Conservation (phyloP, 352 stramenopile species). For the Pythium coloratum region DNA sequence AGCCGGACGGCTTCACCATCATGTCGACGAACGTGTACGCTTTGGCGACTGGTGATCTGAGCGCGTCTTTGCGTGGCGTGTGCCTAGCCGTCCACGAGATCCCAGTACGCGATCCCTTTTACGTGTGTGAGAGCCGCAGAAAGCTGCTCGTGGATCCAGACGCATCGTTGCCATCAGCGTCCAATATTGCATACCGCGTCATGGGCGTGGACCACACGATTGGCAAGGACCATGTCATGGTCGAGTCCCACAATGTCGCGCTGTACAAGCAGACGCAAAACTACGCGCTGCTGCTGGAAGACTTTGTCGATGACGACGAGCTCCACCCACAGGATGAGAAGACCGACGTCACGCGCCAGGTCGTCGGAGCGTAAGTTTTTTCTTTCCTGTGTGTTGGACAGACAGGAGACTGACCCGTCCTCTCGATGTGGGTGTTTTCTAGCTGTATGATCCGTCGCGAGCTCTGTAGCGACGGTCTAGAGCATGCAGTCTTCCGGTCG, state of each 20-base stretch:
- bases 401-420: not conserved
- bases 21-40: constrained; percentile 36
- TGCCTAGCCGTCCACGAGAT: constrained; percentile 28
- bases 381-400: too few species aligned
- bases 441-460: constrained; percentile 7
- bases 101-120: constrained; percentile 10
- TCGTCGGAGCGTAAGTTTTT: constrained; percentile 17
- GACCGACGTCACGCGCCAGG: constrained; percentile 28
- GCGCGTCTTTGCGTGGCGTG: constrained; percentile 20
- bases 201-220: constrained; percentile 12
- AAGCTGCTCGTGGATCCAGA: constrained; percentile 5
- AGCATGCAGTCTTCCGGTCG: constrained; percentile 6
- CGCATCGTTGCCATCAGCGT: constrained; percentile 21
- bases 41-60: constrained; percentile 33
- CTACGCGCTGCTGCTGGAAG: constrained; percentile 33
- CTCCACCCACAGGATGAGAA: constrained; percentile 18
- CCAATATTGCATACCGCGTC: constrained; percentile 19
- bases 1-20: not conserved
- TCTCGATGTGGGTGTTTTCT: too few species aligned
- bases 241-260: constrained; percentile 32
- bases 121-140: not conserved
- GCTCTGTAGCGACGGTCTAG: not conserved
- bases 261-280: constrained; percentile 30
- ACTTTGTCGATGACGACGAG: constrained; percentile 39
- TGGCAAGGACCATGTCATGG: constrained; percentile 9